These are phyloP conservation scores for Kodamaea lidongshanica DNA, from an alignment of 805 yeast genomes.

Conservation along the genomic window DNA sequence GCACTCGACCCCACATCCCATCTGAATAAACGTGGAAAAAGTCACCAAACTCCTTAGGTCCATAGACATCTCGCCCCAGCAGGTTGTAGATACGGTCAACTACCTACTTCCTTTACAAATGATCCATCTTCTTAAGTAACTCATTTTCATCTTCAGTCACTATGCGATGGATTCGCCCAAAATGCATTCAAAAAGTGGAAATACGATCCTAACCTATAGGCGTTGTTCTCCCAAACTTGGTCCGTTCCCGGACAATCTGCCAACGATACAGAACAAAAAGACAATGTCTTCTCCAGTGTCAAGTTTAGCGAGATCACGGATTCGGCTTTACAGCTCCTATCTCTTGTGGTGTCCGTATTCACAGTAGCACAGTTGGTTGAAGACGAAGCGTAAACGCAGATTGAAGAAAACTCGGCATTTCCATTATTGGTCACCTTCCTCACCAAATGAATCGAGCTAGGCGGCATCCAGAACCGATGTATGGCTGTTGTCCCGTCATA, in stretches of 20 bases:
- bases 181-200: constrained; percentile 40
- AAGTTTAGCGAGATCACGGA: constrained; percentile 15
- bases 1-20: too few relatives aligned
- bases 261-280: constrained; percentile 23
- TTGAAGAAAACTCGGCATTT: constrained; percentile 27
- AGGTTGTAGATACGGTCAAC: constrained; percentile 32
- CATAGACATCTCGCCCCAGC: constrained; percentile 38
- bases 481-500: too few relatives aligned
- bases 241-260: constrained; percentile 12
- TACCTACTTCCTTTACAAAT: constrained; percentile 25
- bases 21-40: constrained; percentile 32
- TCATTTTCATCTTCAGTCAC: constrained; percentile 47
- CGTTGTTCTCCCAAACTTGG: constrained; percentile 41
- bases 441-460: constrained; percentile 2
- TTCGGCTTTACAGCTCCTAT: background rate
- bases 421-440: constrained; percentile 15
- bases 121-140: constrained; percentile 50
- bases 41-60: constrained; percentile 55
- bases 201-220: constrained; percentile 43
- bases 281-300: constrained; percentile 34
- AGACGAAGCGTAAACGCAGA: constrained; percentile 22
- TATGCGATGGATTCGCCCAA: constrained; percentile 57
- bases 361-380: constrained; percentile 16
- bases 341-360: constrained; percentile 15
- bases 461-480: constrained; percentile 15